Evolutionary conservation across 352 stramenopile species (phyloP), one percentile per base, ranked within the genome.

Genomic region (Globisporangium abappressorium): DNA sequence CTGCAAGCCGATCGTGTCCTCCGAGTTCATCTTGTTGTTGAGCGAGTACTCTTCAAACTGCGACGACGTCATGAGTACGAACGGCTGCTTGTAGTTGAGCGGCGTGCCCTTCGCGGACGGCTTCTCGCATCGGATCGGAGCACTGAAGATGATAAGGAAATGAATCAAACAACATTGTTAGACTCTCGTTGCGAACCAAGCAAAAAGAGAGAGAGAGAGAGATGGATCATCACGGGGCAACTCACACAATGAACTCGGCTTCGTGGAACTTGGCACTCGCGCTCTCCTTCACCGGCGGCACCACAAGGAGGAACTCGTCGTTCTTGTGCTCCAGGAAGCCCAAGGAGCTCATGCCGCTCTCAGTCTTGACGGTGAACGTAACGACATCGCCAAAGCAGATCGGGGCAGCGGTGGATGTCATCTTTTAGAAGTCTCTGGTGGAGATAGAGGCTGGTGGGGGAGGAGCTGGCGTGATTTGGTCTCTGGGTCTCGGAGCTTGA

Each of bases 161-260:
- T 14, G 22, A 6, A 30, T 5, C 9, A 11, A 11, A 38, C 28
- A 36, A 14, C 12, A 51, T 22, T 2, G 49, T 49, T 46, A 34
- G 11, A 49, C 15, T 22, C 20, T n/a, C 7, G 14, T 49, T n/a
- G 41, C 15, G 36, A 15, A 43, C 11, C 36, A 43, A 43, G 28
- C 9, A 43, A 43, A 8, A 15, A 38, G 34, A 38, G 1, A 38
- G 7, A 8, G 38, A 46, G 3, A 15, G 5, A 46, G 14, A 46
- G 34, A 41, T 41, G 15, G 18, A 22, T 11, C 24, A 22, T 2
- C 33, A 36, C 26, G 43, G 11, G 7, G 51, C 49, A 15, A 85
- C 79, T 55, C 74, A 90, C 79, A 92, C 70, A 36, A 91, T 87
- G 66, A 92, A 92, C 70, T 91, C 79, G 57, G 81, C 82, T 26